Evolutionary conservation across 1,284 basidiomycete species (phyloP).

Genomic region (Sporisorium reilianum): DNA sequence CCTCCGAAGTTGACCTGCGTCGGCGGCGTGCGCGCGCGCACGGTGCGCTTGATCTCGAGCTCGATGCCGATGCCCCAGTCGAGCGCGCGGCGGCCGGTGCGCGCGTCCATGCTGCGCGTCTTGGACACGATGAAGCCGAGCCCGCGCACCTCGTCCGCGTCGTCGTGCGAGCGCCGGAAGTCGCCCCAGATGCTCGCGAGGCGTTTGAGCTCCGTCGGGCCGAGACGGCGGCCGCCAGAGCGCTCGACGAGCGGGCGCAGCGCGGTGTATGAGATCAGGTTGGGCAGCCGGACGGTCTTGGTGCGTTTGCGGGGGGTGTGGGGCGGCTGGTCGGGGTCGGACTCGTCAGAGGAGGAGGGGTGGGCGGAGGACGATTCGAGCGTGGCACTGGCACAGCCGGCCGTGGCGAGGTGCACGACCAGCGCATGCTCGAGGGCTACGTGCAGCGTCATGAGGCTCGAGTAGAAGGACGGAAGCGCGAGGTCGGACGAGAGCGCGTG

Average conservation of each 20-base stretch:
- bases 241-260: constrained; percentile 63
- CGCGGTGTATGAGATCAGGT: constrained; percentile 57
- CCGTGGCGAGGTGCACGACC: constrained; percentile 64
- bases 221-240: constrained; percentile 51
- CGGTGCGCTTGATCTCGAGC: constrained; percentile 42
- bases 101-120: constrained; percentile 49
- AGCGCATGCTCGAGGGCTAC: constrained; percentile 62
- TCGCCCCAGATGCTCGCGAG: constrained; percentile 59
- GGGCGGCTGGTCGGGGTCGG: constrained; percentile 13
- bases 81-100: constrained; percentile 37
- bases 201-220: constrained; percentile 49
- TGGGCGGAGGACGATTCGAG: constrained; percentile 31
- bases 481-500: constrained; percentile 39
- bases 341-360: constrained; percentile 12
- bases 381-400: constrained; percentile 49
- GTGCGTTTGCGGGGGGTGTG: not conserved
- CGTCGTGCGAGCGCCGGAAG: constrained; percentile 22
- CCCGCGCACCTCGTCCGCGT: constrained; percentile 40
- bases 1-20: constrained; percentile 48
- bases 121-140: constrained; percentile 57
- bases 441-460: constrained; percentile 55
- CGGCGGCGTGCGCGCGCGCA: constrained; percentile 33
- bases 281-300: constrained; percentile 54
- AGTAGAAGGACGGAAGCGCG: constrained; percentile 51
- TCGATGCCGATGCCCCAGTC: constrained; percentile 63